phyloP scores from a whole-genome alignment of 805 yeast genomes.

The Danielozyma ontarioensis region DNA sequence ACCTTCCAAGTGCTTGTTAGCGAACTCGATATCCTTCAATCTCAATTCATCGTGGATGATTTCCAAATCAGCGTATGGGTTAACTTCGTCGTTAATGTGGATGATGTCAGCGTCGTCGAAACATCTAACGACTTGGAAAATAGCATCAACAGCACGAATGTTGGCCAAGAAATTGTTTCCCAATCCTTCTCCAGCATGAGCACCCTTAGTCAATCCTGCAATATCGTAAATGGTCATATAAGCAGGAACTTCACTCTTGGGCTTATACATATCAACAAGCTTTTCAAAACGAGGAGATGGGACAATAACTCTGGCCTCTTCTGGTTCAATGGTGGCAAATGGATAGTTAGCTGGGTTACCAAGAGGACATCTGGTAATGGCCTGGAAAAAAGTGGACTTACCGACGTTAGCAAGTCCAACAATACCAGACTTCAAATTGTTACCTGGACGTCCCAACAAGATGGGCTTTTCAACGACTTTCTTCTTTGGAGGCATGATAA shows the following conservation, averaged over 20 bases:
- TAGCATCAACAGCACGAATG: conserved; percentile 67
- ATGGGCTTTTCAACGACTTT: conserved; percentile 64
- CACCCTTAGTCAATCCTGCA: conserved; percentile 58
- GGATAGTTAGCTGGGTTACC: conserved; percentile 67
- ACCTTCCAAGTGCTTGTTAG: conserved; percentile 45
- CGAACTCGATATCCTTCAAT: conserved; percentile 57
- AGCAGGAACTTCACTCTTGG: conserved; percentile 87
- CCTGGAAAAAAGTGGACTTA: conserved; percentile 96
- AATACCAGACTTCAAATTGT: conserved; percentile 61
- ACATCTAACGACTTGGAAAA: conserved; percentile 65
- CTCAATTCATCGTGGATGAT: conserved; percentile 69
- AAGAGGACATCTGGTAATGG: conserved; percentile 85
- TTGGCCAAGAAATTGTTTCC: conserved; percentile 71
- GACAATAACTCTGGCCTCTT: conserved; percentile 67
- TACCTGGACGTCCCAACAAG: conserved; percentile 64
- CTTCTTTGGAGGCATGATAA: conserved; percentile 71
- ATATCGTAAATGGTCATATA: conserved; percentile 90
- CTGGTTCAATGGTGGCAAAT: conserved; percentile 74
- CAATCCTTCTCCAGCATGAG: conserved; percentile 57
- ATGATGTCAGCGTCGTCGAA: conserved; percentile 97
- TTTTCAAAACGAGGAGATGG: conserved; percentile 86
- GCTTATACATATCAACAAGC: conserved; percentile 67
- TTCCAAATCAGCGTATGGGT: conserved; percentile 92
- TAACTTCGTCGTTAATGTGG: conserved; percentile 88
- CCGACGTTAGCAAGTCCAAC: conserved; percentile 97